Conservation (phyloP, 2,329 filamentous ascomycete species). For the Dactylellina drechsleri region DNA sequence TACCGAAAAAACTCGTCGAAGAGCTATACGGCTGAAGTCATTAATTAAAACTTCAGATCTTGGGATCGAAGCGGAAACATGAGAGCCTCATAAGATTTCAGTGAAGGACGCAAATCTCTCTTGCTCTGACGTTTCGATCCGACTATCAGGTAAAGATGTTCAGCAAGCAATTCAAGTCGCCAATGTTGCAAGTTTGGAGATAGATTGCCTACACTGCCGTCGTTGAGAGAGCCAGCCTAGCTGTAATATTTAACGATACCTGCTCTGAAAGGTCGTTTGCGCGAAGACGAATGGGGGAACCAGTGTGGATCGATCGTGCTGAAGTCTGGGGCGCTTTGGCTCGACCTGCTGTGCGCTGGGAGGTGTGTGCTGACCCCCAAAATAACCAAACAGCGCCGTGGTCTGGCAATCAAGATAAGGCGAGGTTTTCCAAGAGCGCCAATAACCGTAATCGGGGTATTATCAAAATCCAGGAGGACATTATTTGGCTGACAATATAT, state of each 20-base stretch:
- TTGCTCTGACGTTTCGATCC: neutral
- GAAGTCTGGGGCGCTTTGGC: slow-evolving; percentile 10
- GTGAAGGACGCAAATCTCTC: slow-evolving; percentile 3
- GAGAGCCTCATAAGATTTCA: slow-evolving; percentile 23
- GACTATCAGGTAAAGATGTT: no score
- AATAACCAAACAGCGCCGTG: neutral
- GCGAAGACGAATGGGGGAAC: neutral
- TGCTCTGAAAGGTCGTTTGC: slow-evolving; percentile 31
- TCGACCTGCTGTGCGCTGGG: slow-evolving; percentile 4
- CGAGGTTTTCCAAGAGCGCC: neutral
- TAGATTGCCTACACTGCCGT: slow-evolving; percentile 12
- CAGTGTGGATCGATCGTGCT: slow-evolving; percentile 2
- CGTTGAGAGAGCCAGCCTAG: slow-evolving; percentile 1
- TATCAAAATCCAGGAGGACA: no score
- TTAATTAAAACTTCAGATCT: neutral
- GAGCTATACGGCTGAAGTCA: slow-evolving; percentile 33
- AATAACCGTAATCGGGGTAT: no score
- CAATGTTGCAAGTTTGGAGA: neutral
- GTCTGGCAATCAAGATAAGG: slow-evolving; percentile 15
- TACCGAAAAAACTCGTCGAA: neutral
- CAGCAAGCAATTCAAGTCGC: no score
- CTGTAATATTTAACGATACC: slow-evolving; percentile 3
- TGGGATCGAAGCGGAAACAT: slow-evolving; percentile 11
- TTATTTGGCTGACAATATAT: neutral
- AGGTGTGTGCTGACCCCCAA: slow-evolving; percentile 43